Conservation (phyloP, 768 basidiomycete genomes). For the Podaxis sp. region DNA sequence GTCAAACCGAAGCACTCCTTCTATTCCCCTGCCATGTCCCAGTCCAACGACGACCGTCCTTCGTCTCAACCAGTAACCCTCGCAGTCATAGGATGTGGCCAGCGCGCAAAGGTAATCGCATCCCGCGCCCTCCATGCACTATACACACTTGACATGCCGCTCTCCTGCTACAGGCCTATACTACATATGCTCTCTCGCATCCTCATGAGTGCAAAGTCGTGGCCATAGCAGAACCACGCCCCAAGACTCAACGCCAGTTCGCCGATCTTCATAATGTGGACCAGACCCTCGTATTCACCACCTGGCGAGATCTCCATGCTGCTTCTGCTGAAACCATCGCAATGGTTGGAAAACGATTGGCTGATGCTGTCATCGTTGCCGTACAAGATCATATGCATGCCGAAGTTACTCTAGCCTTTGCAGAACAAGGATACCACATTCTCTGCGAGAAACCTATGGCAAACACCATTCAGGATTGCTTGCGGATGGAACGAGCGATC, state of each 20-base stretch:
- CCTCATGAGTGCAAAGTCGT: constrained; percentile 75
- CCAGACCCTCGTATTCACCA: constrained; percentile 62
- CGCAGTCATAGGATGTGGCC: constrained; percentile 80
- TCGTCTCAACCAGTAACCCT: constrained; percentile 54
- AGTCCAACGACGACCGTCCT: not conserved
- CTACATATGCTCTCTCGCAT: constrained; percentile 53
- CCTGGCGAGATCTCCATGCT: constrained; percentile 68
- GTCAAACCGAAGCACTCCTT: constrained; percentile 23
- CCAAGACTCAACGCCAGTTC: constrained; percentile 58
- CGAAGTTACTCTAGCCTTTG: constrained; percentile 73
- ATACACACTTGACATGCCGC: not conserved
- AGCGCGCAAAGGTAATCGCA: constrained; percentile 64
- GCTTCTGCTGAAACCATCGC: constrained; percentile 67
- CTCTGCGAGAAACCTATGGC: constrained; percentile 95
- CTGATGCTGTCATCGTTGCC: constrained; percentile 78
- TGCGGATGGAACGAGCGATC: constrained; percentile 72
- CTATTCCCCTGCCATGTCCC: constrained; percentile 2
- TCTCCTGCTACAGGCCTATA: constrained; percentile 48
- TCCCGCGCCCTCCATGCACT: not conserved
- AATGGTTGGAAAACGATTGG: constrained; percentile 66
- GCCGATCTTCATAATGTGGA: constrained; percentile 59
- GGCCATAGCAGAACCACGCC: constrained; percentile 82
- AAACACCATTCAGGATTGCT: constrained; percentile 66
- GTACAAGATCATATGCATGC: constrained; percentile 81
- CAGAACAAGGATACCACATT: constrained; percentile 81